These are phyloP conservation scores for Neocucurbitaria cava DNA, from an alignment of 2,329 filamentous ascomycete species.

Conservation along the genomic window DNA sequence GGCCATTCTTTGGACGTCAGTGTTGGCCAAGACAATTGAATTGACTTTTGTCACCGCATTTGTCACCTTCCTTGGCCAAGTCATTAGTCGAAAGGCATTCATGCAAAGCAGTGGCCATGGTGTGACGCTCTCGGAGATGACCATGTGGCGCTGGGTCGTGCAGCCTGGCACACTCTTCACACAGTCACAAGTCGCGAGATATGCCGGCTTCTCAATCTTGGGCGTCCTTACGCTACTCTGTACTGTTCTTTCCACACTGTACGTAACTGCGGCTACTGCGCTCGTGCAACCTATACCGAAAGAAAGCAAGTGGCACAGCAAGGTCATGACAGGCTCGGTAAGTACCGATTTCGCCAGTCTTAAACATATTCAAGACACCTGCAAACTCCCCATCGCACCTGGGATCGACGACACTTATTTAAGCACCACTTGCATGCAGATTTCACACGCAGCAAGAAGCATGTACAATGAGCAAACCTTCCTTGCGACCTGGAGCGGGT, in stretches of 20 bases:
- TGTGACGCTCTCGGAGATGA: constrained; percentile 76
- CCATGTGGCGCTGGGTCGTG: constrained; percentile 72
- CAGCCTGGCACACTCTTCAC: constrained; percentile 73
- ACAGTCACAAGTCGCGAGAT: constrained; percentile 62
- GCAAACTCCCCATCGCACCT: too few species aligned
- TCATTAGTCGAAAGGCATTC: constrained; percentile 58
- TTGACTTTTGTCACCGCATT: too few species aligned
- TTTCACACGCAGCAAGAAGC: too few species aligned
- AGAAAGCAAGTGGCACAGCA: constrained; percentile 59
- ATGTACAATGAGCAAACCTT: too few species aligned
- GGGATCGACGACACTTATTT: too few species aligned
- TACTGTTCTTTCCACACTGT: constrained; percentile 70
- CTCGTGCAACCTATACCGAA: constrained; percentile 75
- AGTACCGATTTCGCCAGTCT: too few species aligned
- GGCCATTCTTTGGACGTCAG: too few species aligned
- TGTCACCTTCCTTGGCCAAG: too few species aligned
- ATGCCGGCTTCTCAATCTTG: constrained; percentile 45
- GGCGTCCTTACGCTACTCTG: constrained; percentile 58
- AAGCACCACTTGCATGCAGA: too few species aligned
- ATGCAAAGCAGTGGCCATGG: constrained; percentile 62
- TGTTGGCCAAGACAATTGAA: too few species aligned
- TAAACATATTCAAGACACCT: too few species aligned
- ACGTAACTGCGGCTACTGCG: constrained; percentile 76
- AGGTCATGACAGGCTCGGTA: constrained; percentile 46
- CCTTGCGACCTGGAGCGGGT: too few species aligned